phyloP scores from a whole-genome alignment of 768 basidiomycete genomes.

The Serendipita sp. region DNA sequence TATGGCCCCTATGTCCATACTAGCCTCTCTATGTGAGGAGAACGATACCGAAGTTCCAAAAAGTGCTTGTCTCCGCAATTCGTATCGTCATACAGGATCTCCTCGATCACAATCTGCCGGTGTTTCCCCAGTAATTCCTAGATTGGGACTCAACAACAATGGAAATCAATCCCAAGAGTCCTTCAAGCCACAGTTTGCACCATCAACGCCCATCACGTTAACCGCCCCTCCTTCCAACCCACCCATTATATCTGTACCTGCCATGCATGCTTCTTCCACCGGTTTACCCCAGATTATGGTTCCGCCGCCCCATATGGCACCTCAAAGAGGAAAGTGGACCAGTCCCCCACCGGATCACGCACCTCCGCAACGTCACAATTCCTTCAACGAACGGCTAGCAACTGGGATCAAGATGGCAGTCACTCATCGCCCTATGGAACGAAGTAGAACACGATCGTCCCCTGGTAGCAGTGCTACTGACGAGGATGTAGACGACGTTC shows the following conservation, averaged over 20 bases:
- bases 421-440: not conserved
- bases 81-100: slow-evolving; percentile 17
- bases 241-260: slow-evolving; percentile 20
- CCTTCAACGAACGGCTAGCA: slow-evolving; percentile 54
- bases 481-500: slow-evolving; percentile 4
- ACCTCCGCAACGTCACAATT: slow-evolving; percentile 42
- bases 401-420: slow-evolving; percentile 45
- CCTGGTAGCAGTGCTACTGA: not conserved
- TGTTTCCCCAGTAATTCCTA: not conserved
- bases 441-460: not conserved
- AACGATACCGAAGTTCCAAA: slow-evolving; percentile 35
- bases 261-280: slow-evolving; percentile 15
- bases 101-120: not conserved
- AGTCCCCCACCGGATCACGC: slow-evolving; percentile 72
- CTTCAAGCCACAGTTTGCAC: slow-evolving; percentile 3
- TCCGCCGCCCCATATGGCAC: slow-evolving; percentile 65
- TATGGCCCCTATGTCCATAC: slow-evolving; percentile 27
- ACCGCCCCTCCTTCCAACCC: slow-evolving; percentile 15
- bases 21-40: slow-evolving; percentile 87
- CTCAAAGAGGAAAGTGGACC: slow-evolving; percentile 67
- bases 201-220: not conserved
- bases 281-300: slow-evolving; percentile 14
- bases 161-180: not conserved
- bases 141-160: not conserved
- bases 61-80: slow-evolving; percentile 16